Evolutionary conservation across 352 stramenopile species (phyloP).

Genomic region (Pythium biforme): DNA sequence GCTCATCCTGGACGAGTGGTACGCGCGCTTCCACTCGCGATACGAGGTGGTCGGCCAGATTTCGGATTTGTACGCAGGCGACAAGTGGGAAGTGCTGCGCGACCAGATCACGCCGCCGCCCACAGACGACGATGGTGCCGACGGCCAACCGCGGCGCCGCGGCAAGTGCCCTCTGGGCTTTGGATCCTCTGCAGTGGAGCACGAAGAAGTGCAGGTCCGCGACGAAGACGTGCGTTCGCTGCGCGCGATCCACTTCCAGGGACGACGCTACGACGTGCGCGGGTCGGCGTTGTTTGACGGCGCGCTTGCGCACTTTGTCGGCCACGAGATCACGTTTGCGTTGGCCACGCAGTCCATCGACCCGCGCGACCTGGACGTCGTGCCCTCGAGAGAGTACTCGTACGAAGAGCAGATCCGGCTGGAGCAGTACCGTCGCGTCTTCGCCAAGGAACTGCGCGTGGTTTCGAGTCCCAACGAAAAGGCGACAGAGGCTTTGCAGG

Average conservation of each 20-base stretch:
- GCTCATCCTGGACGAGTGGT: conserved; percentile 53
- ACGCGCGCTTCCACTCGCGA: conserved; percentile 44
- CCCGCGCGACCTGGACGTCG: conserved; percentile 40
- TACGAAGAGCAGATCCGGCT: conserved; percentile 60
- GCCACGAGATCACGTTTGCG: conserved; percentile 58
- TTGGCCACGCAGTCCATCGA: conserved; percentile 45
- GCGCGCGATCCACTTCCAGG: conserved; percentile 46
- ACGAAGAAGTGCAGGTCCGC: conserved; percentile 25
- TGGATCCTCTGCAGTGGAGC: conserved; percentile 33
- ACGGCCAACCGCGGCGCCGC: conserved; percentile 16
- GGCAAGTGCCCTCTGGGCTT: conserved; percentile 66
- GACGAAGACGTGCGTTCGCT: conserved; percentile 1
- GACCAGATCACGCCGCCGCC: conserved; percentile 31
- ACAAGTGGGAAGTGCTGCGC: conserved; percentile 44
- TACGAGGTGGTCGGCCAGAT: conserved; percentile 50
- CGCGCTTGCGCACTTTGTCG: conserved; percentile 52
- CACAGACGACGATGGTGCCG: conserved; percentile 19
- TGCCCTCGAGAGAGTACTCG: conserved; percentile 36
- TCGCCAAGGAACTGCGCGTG: conserved; percentile 38
- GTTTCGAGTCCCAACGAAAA: conserved; percentile 23
- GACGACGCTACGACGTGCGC: conserved; percentile 51
- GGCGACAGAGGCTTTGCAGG: neutral
- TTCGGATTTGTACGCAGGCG: conserved; percentile 42
- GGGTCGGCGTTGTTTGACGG: conserved; percentile 52
- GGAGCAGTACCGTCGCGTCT: conserved; percentile 50